Base-by-base conservation (phyloP, 2,329 filamentous ascomycete species). In the Sodiomyces alkalinus region DNA sequence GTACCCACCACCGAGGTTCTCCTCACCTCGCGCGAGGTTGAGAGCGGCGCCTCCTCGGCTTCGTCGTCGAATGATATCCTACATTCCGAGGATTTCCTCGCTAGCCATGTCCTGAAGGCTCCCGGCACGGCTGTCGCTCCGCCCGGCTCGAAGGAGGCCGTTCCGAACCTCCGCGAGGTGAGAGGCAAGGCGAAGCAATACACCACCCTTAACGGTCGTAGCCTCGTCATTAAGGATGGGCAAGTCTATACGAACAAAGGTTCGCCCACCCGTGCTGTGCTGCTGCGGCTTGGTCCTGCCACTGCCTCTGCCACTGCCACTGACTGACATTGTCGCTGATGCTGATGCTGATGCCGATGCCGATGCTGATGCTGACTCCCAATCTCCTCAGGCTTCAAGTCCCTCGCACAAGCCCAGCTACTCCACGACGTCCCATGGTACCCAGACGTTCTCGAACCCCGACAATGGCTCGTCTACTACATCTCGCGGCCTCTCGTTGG, bases 181-280 rank as follows among this genome's bases (percentile, higher is more conserved):
- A 76, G 85, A 51, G 80, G 80, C 39, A 96, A 96, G 64, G 82
- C 90, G 18, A 92, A 86, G 55, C 85, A 93, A 48, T 92, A 90
- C 46, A 78, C 78, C 10, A 98, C 92, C 0, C 64, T 90, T 40
- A 98, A 98, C 53, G 85, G 86, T 19, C 74, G 83, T 44, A 94
- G 81, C 26, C 77, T 98, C 34, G 81, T 98, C 24, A 75, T 98
- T 39, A 96, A 96, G 54, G 90, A 98, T 53, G 74, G 78, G 16
- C 79, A 79, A 41, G 69, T 96, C 22, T 98, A 92, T 55, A 94
- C 80, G 51, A 96, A 96, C 48, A 98, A 98, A 64, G 90, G 86
- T 83, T 53, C 27, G 57, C 45, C 17, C 16, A 18, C 16, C 7
- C 18, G 23, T 5, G 19, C 10, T 13, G 24, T 14, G 12, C n/a